phyloP scores from a whole-genome alignment of 768 basidiomycete genomes.

The Daedaleopsis sinensis region DNA sequence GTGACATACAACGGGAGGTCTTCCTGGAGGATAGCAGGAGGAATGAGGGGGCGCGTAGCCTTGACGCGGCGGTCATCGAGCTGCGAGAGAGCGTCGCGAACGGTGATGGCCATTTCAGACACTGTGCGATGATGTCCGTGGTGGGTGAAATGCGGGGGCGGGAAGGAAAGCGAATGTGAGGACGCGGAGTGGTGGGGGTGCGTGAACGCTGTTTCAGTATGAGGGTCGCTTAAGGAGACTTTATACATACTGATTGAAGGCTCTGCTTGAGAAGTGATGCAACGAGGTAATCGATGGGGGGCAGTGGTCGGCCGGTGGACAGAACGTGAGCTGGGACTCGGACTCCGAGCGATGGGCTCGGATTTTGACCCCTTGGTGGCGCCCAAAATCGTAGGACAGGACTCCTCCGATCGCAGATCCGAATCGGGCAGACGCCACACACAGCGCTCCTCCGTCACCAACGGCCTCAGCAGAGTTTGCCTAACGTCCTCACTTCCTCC shows the following conservation, averaged over 20 bases:
- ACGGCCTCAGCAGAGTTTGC: no score
- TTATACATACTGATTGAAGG: conserved; percentile 16
- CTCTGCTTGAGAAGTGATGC: conserved; percentile 5
- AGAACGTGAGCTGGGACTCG: not conserved
- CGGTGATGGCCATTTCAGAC: conserved; percentile 67
- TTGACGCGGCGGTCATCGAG: conserved; percentile 90
- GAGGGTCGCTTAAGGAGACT: not conserved
- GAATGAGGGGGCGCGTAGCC: conserved; percentile 86
- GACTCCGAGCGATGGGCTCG: conserved; percentile 6
- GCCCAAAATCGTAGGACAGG: not conserved
- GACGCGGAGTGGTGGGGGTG: conserved; percentile 8
- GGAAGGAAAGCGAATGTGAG: not conserved
- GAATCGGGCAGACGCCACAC: not conserved
- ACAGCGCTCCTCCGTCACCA: not conserved
- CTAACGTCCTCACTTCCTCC: no score
- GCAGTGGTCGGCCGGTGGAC: not conserved
- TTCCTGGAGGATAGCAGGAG: conserved; percentile 93
- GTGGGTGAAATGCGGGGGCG: conserved; percentile 6
- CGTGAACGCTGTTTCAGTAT: not conserved
- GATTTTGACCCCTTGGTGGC: conserved; percentile 8
- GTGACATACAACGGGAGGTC: conserved; percentile 80
- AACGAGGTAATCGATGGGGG: not conserved
- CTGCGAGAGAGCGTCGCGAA: conserved; percentile 77
- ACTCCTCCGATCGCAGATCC: not conserved
- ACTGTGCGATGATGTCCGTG: conserved; percentile 32